phyloP scores from a whole-genome alignment of 202 grass and related monocot species.

The Digitaria exilis region DNA sequence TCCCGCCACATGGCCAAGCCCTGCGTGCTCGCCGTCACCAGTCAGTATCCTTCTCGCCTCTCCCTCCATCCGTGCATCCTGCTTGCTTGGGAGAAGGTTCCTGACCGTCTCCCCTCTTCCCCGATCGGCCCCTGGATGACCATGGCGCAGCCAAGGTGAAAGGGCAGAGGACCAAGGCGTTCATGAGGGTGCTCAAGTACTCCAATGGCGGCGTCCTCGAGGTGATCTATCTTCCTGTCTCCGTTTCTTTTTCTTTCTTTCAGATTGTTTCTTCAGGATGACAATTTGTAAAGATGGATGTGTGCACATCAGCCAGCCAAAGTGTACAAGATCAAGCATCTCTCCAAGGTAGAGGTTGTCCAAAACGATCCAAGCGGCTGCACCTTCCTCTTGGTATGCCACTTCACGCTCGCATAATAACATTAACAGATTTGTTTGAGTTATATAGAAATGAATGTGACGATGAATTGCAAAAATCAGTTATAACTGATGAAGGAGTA shows the following conservation, averaged over 20 bases:
- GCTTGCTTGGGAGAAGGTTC: too few species aligned
- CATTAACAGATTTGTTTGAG: neutral
- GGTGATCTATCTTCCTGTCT: conserved; percentile 21
- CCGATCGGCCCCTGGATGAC: neutral
- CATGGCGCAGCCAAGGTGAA: conserved; percentile 80
- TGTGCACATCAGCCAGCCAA: conserved; percentile 62
- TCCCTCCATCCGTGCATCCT: neutral
- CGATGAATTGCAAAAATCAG: neutral
- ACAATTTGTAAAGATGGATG: neutral
- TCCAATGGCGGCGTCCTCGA: conserved; percentile 84
- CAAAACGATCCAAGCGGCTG: conserved; percentile 82
- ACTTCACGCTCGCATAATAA: neutral
- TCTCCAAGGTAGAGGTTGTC: conserved; percentile 81
- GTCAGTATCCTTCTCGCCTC: conserved; percentile 38
- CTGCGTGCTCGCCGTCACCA: conserved; percentile 75
- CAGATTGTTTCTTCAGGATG: neutral
- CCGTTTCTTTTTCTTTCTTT: neutral
- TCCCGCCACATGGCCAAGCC: conserved; percentile 94
- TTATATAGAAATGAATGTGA: neutral
- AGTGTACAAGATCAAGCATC: conserved; percentile 98
- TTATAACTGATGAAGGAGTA: neutral
- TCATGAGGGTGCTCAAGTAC: conserved; percentile 90
- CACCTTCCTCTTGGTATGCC: conserved; percentile 81
- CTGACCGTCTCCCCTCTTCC: neutral
- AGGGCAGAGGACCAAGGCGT: conserved; percentile 81